Evolutionary conservation across 2,329 filamentous ascomycete species (phyloP).

Genomic region (Ophiosphaerella narmari): DNA sequence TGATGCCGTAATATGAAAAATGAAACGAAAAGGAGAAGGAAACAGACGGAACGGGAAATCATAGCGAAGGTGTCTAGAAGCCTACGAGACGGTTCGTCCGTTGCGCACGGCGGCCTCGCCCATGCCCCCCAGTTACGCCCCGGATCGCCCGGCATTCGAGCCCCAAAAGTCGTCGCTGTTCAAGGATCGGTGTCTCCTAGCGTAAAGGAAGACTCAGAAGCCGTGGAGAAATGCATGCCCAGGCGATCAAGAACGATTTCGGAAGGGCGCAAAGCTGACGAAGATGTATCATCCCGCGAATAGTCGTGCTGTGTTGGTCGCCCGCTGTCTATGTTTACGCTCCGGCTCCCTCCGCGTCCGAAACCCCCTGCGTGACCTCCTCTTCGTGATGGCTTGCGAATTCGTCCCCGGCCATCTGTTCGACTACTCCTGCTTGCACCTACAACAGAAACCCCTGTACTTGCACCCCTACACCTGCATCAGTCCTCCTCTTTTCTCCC

Average conservation of each 20-base stretch:
- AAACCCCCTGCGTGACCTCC: constrained; percentile 4
- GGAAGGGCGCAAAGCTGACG: background rate
- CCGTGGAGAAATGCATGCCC: background rate
- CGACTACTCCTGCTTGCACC: constrained; percentile 1
- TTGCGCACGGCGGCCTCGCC: too few species aligned
- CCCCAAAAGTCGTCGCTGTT: too few species aligned
- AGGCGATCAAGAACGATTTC: background rate
- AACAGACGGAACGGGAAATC: too few species aligned
- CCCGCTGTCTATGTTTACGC: background rate
- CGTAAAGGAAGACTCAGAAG: background rate
- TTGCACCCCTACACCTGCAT: constrained; percentile 1
- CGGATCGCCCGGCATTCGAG: too few species aligned
- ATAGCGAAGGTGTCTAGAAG: too few species aligned
- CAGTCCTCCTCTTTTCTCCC: constrained; percentile 1
- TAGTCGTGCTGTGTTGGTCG: background rate
- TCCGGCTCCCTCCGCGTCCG: constrained; percentile 5
- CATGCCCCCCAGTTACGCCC: too few species aligned
- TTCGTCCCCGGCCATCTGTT: background rate
- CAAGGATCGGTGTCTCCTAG: background rate
- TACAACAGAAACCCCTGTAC: background rate
- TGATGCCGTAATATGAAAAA: too few species aligned
- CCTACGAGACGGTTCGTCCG: too few species aligned
- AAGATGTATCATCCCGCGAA: background rate
- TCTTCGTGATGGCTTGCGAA: constrained; percentile 8
- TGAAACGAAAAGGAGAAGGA: too few species aligned